A percentile compares a stretch with the other conserved stretches of the same genome.
phyloP scores from a whole-genome alignment of 2,329 filamentous ascomycete genomes.

The Nemania bipapillata region DNA sequence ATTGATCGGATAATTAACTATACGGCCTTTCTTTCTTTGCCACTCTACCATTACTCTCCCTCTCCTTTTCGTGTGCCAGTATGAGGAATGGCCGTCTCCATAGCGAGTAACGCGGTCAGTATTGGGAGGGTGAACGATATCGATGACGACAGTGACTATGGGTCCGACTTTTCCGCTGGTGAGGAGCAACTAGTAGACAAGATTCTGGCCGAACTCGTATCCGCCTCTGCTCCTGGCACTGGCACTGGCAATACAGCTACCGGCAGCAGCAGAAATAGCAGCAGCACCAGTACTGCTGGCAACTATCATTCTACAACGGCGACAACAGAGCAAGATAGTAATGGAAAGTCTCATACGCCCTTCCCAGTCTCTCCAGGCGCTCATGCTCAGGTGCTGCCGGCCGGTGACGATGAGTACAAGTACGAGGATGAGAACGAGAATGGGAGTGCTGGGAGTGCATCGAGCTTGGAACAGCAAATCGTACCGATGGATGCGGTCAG shows the following conservation, averaged over 20 bases:
- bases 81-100: constrained; percentile 29
- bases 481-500: constrained; percentile 48
- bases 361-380: neutral
- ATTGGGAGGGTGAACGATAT: constrained; percentile 14
- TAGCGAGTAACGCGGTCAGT: neutral
- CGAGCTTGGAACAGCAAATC: constrained; percentile 7
- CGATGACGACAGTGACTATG: constrained; percentile 48
- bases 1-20: too few species aligned
- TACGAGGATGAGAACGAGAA: neutral
- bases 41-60: neutral
- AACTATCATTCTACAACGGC: neutral
- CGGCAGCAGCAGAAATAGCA: too few species aligned
- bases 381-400: neutral
- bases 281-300: neutral
- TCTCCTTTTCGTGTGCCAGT: neutral
- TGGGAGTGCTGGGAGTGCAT: neutral
- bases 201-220: constrained; percentile 43
- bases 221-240: neutral
- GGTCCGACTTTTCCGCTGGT: constrained; percentile 50
- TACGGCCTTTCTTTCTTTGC: neutral
- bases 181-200: constrained; percentile 49
- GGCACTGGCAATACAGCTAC: too few species aligned
- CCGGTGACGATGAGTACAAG: neutral
- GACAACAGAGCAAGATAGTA: neutral
- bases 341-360: neutral